A percentile compares a stretch with the other conserved stretches of the same genome.
phyloP scores from a whole-genome alignment of 2,329 filamentous ascomycete genomes.

The Talaromyces sp. region DNA sequence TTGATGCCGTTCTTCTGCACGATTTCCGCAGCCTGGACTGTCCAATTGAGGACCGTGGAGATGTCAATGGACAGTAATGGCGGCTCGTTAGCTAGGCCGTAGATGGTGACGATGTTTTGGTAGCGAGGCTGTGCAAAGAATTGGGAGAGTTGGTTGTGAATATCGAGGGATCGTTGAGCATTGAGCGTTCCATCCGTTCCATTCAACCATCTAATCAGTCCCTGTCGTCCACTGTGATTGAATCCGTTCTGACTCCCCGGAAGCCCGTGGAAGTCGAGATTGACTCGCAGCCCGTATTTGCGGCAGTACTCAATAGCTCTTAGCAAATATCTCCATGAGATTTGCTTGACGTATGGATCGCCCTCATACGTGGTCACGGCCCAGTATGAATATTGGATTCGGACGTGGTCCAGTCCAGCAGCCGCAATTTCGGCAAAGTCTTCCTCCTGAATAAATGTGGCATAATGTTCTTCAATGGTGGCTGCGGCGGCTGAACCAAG shows the following conservation, averaged over 20 bases:
- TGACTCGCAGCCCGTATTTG: constrained; percentile 85
- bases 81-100: constrained; percentile 92
- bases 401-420: constrained; percentile 92
- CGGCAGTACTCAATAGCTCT: constrained; percentile 90
- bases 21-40: constrained; percentile 62
- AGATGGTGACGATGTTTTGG: constrained; percentile 84
- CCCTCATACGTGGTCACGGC: constrained; percentile 76
- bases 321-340: constrained; percentile 88
- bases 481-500: constrained; percentile 63
- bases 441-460: constrained; percentile 76
- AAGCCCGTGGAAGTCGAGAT: constrained; percentile 85
- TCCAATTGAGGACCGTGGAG: constrained; percentile 71
- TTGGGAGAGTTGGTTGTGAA: constrained; percentile 78
- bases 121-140: constrained; percentile 95
- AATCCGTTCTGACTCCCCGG: constrained; percentile 95
- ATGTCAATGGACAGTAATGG: constrained; percentile 70
- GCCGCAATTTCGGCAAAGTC: constrained; percentile 79
- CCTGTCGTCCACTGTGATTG: constrained; percentile 88
- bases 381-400: constrained; percentile 95
- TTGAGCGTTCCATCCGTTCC: constrained; percentile 79
- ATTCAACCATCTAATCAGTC: constrained; percentile 79
- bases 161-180: constrained; percentile 72
- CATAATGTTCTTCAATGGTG: constrained; percentile 85
- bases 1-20: constrained; percentile 72
- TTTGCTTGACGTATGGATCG: constrained; percentile 82